Evolutionary conservation across 345 rosid genomes (phyloP), one percentile per base, ranked within the genome.

Genomic region (Psidium friedrichsthalianum): DNA sequence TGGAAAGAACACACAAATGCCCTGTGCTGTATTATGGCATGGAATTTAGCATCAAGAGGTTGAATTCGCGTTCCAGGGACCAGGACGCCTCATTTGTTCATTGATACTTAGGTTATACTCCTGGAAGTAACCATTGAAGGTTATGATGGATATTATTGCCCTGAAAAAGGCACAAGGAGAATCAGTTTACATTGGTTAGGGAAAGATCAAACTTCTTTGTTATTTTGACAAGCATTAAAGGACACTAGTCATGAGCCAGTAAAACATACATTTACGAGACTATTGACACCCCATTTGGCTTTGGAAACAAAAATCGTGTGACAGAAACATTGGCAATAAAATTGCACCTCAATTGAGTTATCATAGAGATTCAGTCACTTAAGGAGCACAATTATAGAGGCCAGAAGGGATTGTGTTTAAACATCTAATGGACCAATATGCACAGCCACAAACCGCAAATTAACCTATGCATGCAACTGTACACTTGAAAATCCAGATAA

Each of bases 51-150:
- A 89, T 82, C 87, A 90, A 85, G 51, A 92, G 95, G 88, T 91
- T 96, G 74, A 92, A 91, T 88, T 94, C 95, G 6, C 92, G 94
- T 82, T 94, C 96, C 89, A 96, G 83, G 82, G 92, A 91, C 98
- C 99, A 95, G 29, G 86, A 83, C 74, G 95, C 87, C 83, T 92
- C 97, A 25, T 91, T 85, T 89, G 90, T 78, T 80, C 83, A 83
- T 92, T 89, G 83, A 95, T 87, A 78, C 91, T 90, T 56, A 94
- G 69, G 22, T 88, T 88, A 82, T 94, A 96, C 92, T 96, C 99
- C 85, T 91, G 93, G 88, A 95, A 94, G 87, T 90, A 95, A 25
- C 99, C 99, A 51, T 87, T 91, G 89, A 88, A 91, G 6, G 98
- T 90, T 85, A 96, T 88, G 61, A 95, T 86, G 9, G 97, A 94